Evolutionary conservation across 179 eudicot genomes (phyloP), one percentile per base, ranked within the genome.

Genomic region (Dionaea muscipula): DNA sequence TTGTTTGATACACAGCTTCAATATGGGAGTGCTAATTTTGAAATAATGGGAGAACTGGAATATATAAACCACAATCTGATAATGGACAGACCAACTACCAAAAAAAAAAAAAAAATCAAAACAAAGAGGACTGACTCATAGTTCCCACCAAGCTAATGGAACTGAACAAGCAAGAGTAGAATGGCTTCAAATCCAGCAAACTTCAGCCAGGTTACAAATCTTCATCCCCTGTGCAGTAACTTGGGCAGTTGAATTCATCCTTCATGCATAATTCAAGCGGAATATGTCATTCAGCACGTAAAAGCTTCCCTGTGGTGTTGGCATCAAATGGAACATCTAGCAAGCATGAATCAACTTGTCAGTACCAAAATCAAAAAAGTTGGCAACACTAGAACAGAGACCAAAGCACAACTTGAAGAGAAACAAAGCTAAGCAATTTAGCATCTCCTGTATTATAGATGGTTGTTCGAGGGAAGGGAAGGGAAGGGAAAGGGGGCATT

Each of bases 281-380:
- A 74, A 74, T 36, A 74, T 67, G 58, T 74, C 75, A 28, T 69
- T 74, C 33, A 59, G 63, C 51, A 74, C 75, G 37, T 59, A 74
- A 16, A 70, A 74, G 68, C 75, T 74, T 61, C 72, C 75, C 16
- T 63, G 72, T 14, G 75, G 75, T 21, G 75, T 70, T 22, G 75
- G 78, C 66, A 70, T 51, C 54, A 74, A 47, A 47, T 69, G 66
- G 39, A 74, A 74, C 75, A 69, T 74, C 72, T 74, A 53, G 43
- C 22, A 53, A 53, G 7, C 23, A 21, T 18, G 16, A 24, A n/a
- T 20, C 0, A 47, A 47, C 13, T 10, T 4, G 26, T n/a, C 14
- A 47, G 51, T 13, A n/a, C 26, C 20, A 47, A 47, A 6, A 31
- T 31, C 35, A 31, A 11, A 31, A 31, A 31, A 31, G 10, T 31